Conservation (phyloP, 257 asterid species). For the Salvia hispanica region DNA sequence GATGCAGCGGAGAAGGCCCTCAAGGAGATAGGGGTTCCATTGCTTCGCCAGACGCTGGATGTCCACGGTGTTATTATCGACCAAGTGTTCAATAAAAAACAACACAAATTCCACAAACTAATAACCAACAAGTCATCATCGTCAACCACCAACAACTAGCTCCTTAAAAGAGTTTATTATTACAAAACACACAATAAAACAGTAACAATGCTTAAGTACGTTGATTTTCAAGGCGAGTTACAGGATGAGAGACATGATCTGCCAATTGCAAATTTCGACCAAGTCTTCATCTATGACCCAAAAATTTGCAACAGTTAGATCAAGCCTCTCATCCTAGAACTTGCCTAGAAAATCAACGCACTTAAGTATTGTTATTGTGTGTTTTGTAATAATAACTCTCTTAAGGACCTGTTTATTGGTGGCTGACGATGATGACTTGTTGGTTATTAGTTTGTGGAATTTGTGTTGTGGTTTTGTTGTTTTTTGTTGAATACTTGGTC, state of each 20-base stretch:
- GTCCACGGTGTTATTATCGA: too few species aligned
- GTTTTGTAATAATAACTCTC: too few species aligned
- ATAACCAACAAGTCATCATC: slow-evolving; percentile 14
- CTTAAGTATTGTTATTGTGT: neutral
- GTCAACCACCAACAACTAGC: slow-evolving; percentile 27
- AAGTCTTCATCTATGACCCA: too few species aligned
- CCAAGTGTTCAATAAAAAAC: neutral
- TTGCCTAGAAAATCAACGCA: neutral
- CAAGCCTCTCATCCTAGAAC: too few species aligned
- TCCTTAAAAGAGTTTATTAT: too few species aligned
- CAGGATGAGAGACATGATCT: too few species aligned
- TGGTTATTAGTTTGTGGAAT: slow-evolving; percentile 7
- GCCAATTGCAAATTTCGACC: too few species aligned
- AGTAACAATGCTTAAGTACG: neutral
- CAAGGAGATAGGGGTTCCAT: too few species aligned
- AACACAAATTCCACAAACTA: slow-evolving; percentile 6
- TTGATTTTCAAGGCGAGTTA: neutral
- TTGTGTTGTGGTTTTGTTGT: slow-evolving; percentile 1
- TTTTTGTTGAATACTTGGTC: neutral
- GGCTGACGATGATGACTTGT: slow-evolving; percentile 33
- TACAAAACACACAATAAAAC: too few species aligned
- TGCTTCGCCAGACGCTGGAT: too few species aligned
- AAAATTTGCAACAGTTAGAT: too few species aligned
- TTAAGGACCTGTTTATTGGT: neutral
- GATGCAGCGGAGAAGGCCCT: too few species aligned